These are phyloP conservation scores for Knoxdaviesia proteae DNA, from an alignment of 2,329 filamentous ascomycete species.

Conservation along the genomic window DNA sequence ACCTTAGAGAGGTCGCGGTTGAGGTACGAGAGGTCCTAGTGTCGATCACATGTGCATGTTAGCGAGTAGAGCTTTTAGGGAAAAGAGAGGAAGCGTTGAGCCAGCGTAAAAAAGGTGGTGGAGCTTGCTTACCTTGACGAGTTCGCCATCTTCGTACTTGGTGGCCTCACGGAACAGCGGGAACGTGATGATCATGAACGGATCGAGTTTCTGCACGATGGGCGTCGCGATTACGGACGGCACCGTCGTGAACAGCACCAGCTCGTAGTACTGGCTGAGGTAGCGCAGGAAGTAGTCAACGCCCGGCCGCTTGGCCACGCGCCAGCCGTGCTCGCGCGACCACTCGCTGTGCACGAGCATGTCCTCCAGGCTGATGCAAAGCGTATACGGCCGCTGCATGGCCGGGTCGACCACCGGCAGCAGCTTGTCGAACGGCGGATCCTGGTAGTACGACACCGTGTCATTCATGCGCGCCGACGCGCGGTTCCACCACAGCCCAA, in stretches of 20 bases:
- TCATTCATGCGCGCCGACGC: constrained; percentile 54
- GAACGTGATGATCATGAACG: constrained; percentile 88
- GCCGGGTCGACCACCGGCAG: constrained; percentile 64
- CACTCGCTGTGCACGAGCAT: constrained; percentile 89
- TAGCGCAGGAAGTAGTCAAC: constrained; percentile 96
- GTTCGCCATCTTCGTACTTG: constrained; percentile 85
- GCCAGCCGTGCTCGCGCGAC: constrained; percentile 85
- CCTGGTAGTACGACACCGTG: constrained; percentile 79
- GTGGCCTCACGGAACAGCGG: constrained; percentile 92
- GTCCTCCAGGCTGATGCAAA: constrained; percentile 84
- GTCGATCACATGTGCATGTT: neutral
- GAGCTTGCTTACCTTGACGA: constrained; percentile 57
- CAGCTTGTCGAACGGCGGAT: constrained; percentile 85
- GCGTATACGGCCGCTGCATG: constrained; percentile 71
- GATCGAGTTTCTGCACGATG: constrained; percentile 80
- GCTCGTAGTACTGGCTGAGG: constrained; percentile 90
- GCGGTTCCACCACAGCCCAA: constrained; percentile 60
- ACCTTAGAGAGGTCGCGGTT: constrained; percentile 93
- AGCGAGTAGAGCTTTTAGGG: neutral
- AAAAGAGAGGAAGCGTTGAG: neutral
- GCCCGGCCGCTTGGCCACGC: constrained; percentile 82
- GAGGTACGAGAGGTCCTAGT: constrained; percentile 81
- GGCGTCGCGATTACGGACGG: constrained; percentile 71
- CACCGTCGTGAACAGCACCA: constrained; percentile 85
- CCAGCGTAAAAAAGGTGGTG: neutral